These are phyloP conservation scores for Alternaria incomplexa DNA, from an alignment of 2,329 filamentous ascomycete genomes.

Conservation along the genomic window DNA sequence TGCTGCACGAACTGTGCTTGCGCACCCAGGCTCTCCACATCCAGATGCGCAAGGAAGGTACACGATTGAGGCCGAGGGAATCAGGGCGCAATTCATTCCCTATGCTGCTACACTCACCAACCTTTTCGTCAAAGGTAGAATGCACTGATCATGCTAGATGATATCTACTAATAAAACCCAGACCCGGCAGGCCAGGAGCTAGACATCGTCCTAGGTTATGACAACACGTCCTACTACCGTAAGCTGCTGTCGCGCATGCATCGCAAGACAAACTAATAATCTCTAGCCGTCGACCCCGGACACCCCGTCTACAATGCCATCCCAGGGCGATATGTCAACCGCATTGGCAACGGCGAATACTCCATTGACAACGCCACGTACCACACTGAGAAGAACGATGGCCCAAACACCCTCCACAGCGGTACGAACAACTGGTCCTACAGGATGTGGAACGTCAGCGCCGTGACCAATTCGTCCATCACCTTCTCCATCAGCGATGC, in stretches of 20 bases:
- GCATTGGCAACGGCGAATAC: constrained; percentile 43
- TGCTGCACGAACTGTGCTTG: constrained; percentile 15
- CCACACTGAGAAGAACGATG: constrained; percentile 37
- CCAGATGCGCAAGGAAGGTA: constrained; percentile 36
- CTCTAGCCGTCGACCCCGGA: constrained; percentile 41
- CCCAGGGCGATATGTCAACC: constrained; percentile 42
- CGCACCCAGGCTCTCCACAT: constrained; percentile 19
- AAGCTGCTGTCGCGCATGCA: constrained; percentile 12
- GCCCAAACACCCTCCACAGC: constrained; percentile 43
- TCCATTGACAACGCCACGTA: constrained; percentile 37
- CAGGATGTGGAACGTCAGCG: constrained; percentile 36
- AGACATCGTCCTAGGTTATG: constrained; percentile 44
- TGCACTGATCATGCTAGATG: background rate
- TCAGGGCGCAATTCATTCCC: constrained; percentile 44
- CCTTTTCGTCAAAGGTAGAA: constrained; percentile 39
- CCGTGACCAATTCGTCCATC: constrained; percentile 35
- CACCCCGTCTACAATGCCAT: constrained; percentile 46
- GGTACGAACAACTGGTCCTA: constrained; percentile 45
- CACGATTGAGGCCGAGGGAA: constrained; percentile 39
- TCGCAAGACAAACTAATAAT: constrained; percentile 8
- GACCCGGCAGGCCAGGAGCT: constrained; percentile 38
- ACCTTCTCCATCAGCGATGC: constrained; percentile 40
- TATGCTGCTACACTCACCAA: constrained; percentile 44
- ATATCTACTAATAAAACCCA: constrained; percentile 16
- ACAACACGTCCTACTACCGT: constrained; percentile 45